Conservation (phyloP, 768 basidiomycete species). For the Tephrocybe sp. region DNA sequence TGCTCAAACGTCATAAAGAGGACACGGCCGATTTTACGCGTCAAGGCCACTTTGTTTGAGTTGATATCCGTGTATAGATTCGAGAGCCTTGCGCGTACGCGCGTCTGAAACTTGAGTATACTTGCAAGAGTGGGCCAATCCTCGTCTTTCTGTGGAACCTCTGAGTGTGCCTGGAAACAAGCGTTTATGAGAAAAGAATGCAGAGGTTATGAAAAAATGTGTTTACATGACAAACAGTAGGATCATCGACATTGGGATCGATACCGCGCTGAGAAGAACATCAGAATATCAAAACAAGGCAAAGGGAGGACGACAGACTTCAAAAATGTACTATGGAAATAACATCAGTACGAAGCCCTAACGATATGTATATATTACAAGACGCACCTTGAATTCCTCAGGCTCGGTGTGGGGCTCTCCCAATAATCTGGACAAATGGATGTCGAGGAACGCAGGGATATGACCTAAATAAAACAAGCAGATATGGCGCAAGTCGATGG, state of each 20-base stretch:
- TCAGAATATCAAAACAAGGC: not conserved
- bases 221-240: conserved; percentile 76
- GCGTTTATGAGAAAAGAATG: not conserved
- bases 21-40: conserved; percentile 71
- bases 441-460: conserved; percentile 91
- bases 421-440: conserved; percentile 77
- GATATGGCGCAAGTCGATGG: conserved; percentile 92
- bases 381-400: conserved; percentile 65
- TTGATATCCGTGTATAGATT: conserved; percentile 73
- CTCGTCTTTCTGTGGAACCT: conserved; percentile 74
- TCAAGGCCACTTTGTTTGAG: conserved; percentile 48
- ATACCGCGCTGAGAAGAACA: conserved; percentile 72
- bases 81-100: conserved; percentile 72
- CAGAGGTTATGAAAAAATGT: not conserved
- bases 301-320: conserved; percentile 38
- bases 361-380: not conserved
- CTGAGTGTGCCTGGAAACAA: conserved; percentile 71
- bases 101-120: conserved; percentile 77
- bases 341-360: conserved; percentile 1
- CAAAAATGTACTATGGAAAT: conserved; percentile 63
- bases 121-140: conserved; percentile 82
- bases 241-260: conserved; percentile 93
- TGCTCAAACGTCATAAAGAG: conserved; percentile 93
- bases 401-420: conserved; percentile 84
- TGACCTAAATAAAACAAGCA: conserved; percentile 98